Evolutionary conservation across 169 alveolate species (phyloP), one percentile per base, ranked within the genome.

Genomic region (Plasmodium adleri): DNA sequence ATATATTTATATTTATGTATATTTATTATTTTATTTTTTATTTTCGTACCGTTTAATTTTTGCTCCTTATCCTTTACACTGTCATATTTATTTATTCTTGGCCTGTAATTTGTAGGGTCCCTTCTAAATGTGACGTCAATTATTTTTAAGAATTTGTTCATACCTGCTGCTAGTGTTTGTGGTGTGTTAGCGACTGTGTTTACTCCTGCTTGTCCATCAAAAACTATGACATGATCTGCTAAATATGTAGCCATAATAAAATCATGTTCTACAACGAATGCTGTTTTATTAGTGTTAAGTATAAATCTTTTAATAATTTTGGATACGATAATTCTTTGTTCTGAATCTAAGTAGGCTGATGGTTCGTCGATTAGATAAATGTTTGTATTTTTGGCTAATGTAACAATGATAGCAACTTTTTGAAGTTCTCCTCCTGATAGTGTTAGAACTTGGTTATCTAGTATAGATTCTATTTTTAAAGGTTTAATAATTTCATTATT

Each of bases 181-280:
- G 97, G 98, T 66, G 95, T 93, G 62, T 93, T 95, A 26, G 93
- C 96, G 6, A 64, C 83, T 80, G 99, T 95, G 28, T 97, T 97
- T 52, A 95, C 95, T 75, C 99, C 99, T 1, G 99, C 99, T 26
- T 94, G 92, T 0, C 99, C 99, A 52, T 97, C 99, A 91, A 97
- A 99, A 49, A 99, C 99, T 17, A 99, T 97, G 68, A 99, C 99
- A 52, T 99, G 97, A 91, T 99, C 99, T 47, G 99, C 99, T 62
- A 99, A 95, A 94, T 99, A 99, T 17, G 99, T 98, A 32, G 99
- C 99, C 99, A 99, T 99, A 93, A 99, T 98, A 93, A 99, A 99
- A 92, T 99, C 99, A 92, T 99, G 99, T 94, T 99, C 99, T 15
- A 99, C 99, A 60, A 99, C 93, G 91, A 99, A 99, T 17, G 99